A percentile compares a stretch with the other conserved stretches of the same genome.
phyloP scores from a whole-genome alignment of 257 asterid genomes.

The Petunia secreta region DNA sequence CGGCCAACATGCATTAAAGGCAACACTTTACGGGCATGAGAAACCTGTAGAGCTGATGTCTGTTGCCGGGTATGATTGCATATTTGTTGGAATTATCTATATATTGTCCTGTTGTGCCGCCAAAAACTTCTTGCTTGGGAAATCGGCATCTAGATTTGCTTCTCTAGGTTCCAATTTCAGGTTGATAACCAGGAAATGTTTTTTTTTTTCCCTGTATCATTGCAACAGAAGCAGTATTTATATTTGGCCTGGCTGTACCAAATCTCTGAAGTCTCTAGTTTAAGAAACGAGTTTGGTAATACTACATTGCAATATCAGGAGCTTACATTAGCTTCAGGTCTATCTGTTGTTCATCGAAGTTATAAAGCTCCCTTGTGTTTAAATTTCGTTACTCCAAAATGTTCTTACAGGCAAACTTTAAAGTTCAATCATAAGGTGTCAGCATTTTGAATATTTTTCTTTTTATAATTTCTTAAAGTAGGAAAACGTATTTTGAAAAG shows the following conservation, averaged over 20 bases:
- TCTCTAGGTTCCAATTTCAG: not conserved
- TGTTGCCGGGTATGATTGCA: conserved; percentile 62
- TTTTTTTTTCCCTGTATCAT: not conserved
- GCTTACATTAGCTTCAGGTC: not conserved
- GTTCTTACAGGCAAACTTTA: not conserved
- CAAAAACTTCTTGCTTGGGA: conserved; percentile 13
- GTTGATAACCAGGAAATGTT: not conserved
- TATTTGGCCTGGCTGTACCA: not conserved
- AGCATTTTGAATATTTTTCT: not conserved
- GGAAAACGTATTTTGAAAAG: not conserved
- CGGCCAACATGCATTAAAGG: conserved; percentile 65
- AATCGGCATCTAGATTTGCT: not conserved
- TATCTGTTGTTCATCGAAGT: not conserved
- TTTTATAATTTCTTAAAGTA: not conserved
- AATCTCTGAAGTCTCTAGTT: not conserved
- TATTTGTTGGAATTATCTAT: not conserved
- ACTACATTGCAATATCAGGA: not conserved
- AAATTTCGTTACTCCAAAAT: not conserved
- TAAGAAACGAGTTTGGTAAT: not conserved
- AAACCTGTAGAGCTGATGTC: conserved; percentile 68
- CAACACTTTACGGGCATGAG: conserved; percentile 83
- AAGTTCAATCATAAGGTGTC: not conserved
- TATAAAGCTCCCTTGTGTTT: not conserved
- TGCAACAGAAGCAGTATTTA: conserved; percentile 7
- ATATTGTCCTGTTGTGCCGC: conserved; percentile 9